These are phyloP conservation scores for Pelargonium hybrid DNA, from an alignment of 441 rosid genomes.

Conservation along the genomic window DNA sequence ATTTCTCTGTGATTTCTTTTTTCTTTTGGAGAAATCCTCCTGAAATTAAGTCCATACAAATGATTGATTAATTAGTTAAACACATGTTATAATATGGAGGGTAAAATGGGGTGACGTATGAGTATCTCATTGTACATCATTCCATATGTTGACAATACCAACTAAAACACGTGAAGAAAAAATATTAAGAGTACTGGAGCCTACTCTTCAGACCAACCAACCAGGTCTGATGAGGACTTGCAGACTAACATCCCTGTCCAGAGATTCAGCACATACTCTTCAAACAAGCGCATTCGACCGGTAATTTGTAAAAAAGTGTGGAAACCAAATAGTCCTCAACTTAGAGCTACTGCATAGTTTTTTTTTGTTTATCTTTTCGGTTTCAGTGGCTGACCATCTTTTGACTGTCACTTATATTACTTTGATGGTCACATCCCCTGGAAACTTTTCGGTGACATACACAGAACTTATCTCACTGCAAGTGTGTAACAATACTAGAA, in stretches of 20 bases:
- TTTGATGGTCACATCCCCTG: no score
- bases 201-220: neutral
- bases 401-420: neutral
- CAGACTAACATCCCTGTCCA: neutral
- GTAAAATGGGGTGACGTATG: neutral
- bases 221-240: neutral
- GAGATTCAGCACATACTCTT: neutral
- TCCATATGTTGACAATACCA: neutral
- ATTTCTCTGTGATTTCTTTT: neutral
- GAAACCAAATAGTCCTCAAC: neutral
- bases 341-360: neutral
- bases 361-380: no score
- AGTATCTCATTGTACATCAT: neutral
- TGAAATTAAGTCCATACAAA: neutral
- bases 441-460: neutral
- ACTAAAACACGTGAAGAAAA: neutral
- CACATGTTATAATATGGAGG: neutral
- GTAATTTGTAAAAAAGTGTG: neutral
- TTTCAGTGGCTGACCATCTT: neutral
- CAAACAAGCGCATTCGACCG: neutral
- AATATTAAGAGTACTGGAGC: neutral
- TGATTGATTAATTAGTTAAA: neutral
- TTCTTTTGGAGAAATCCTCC: conserved; percentile 3
- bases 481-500: neutral
- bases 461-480: neutral